Evolutionary conservation across 2,329 filamentous ascomycete species (phyloP).

Genomic region (Thelonectria olida): DNA sequence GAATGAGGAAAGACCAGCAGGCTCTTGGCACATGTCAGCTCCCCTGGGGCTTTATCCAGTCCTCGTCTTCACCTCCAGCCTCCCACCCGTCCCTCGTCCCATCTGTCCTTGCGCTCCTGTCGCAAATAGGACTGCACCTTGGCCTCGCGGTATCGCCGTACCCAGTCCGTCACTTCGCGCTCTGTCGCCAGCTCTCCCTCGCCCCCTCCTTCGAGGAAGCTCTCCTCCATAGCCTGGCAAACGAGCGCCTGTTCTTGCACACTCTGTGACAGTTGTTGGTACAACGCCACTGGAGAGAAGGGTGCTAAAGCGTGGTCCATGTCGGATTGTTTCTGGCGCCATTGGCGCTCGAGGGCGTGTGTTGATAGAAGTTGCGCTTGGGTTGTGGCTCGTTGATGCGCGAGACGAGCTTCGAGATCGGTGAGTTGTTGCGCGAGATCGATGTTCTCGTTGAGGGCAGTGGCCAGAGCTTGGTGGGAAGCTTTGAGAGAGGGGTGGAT

Average conservation of each 20-base stretch:
- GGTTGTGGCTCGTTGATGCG: constrained; percentile 72
- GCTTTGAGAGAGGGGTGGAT: constrained; percentile 76
- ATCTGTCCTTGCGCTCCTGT: constrained; percentile 87
- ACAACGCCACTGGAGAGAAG: constrained; percentile 87
- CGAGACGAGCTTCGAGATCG: constrained; percentile 66
- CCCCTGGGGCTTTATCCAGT: too few species aligned
- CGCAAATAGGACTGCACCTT: constrained; percentile 81
- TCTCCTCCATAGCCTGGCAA: constrained; percentile 87
- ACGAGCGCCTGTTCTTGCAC: constrained; percentile 85
- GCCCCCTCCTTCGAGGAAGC: constrained; percentile 69
- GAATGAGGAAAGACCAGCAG: too few species aligned
- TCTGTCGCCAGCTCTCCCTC: constrained; percentile 67
- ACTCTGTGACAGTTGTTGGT: constrained; percentile 79
- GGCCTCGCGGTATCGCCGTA: constrained; percentile 81
- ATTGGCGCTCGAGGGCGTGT: constrained; percentile 90
- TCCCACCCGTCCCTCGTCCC: constrained; percentile 95
- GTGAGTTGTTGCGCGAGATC: constrained; percentile 71
- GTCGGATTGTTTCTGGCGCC: constrained; percentile 86
- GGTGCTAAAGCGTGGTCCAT: constrained; percentile 87
- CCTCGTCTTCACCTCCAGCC: constrained; percentile 78
- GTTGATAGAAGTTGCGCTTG: constrained; percentile 85
- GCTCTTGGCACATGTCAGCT: too few species aligned
- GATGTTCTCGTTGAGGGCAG: constrained; percentile 76
- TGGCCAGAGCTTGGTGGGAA: constrained; percentile 71
- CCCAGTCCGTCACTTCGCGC: constrained; percentile 86